A percentile compares a stretch with the other conserved stretches of the same genome.
phyloP scores from a whole-genome alignment of 495 filamentous ascomycete species.

The Platismatia glauca region DNA sequence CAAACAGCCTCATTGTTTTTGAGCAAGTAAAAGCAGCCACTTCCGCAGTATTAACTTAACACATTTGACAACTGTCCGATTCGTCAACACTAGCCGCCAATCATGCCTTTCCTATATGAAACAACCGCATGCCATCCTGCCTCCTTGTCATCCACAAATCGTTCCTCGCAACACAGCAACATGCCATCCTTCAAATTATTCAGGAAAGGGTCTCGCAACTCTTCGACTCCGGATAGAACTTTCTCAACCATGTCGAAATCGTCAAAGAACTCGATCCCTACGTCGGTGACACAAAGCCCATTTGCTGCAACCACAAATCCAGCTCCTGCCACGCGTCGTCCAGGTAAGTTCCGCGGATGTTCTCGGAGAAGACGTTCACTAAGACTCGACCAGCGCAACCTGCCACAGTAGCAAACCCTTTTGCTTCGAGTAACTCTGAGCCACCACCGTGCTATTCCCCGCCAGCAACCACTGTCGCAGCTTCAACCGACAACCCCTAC shows the following conservation, averaged over 20 bases:
- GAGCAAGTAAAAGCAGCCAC: background rate
- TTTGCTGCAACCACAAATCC: background rate
- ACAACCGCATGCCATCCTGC: conserved; percentile 4
- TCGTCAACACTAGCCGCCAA: background rate
- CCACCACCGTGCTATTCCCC: conserved; percentile 17
- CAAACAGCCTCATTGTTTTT: background rate
- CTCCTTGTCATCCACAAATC: background rate
- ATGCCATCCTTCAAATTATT: conserved; percentile 14
- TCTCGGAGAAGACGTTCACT: background rate
- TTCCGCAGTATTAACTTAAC: background rate
- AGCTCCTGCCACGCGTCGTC: conserved; percentile 10
- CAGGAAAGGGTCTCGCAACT: background rate
- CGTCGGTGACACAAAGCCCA: background rate
- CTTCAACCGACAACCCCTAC: conserved; percentile 53
- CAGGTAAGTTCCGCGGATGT: conserved; percentile 1
- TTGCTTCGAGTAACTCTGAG: conserved; percentile 15
- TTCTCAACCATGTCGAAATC: background rate
- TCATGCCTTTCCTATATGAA: conserved; percentile 19
- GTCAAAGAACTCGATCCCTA: conserved; percentile 3
- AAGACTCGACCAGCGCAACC: conserved; percentile 10
- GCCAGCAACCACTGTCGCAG: conserved; percentile 17
- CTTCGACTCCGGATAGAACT: background rate
- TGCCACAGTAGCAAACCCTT: conserved; percentile 12
- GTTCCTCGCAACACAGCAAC: conserved; percentile 6
- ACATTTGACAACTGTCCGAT: background rate